Conservation (phyloP, 2,329 filamentous ascomycete species). For the Ceratocystis variospora region DNA sequence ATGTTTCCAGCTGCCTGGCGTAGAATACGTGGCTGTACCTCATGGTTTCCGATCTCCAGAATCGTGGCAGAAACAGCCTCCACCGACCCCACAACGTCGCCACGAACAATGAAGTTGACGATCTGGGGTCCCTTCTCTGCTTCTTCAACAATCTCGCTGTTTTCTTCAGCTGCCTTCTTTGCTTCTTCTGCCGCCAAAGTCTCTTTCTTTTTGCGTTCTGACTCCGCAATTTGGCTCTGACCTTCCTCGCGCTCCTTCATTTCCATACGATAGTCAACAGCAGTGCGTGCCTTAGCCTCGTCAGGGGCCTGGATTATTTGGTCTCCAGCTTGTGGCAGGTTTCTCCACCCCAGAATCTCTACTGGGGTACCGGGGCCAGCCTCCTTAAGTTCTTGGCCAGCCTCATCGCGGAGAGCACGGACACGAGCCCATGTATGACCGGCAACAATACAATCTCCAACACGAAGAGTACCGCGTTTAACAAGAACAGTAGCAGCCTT, state of each 20-base stretch:
- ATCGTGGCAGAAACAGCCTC: slow-evolving; percentile 77
- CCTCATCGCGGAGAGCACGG: slow-evolving; percentile 73
- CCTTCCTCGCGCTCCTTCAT: slow-evolving; percentile 57
- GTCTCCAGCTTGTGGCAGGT: slow-evolving; percentile 68
- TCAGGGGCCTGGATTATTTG: slow-evolving; percentile 70
- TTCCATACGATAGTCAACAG: slow-evolving; percentile 62
- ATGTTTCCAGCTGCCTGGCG: slow-evolving; percentile 65
- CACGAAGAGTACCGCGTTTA: slow-evolving; percentile 68
- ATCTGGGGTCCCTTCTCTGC: slow-evolving; percentile 30
- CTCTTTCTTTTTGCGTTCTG: slow-evolving; percentile 49
- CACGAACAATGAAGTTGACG: slow-evolving; percentile 78
- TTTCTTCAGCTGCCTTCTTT: slow-evolving; percentile 26
- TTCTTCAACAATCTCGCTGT: slow-evolving; percentile 27
- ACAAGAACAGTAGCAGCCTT: slow-evolving; percentile 82
- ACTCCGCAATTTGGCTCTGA: slow-evolving; percentile 69
- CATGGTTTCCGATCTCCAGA: slow-evolving; percentile 65
- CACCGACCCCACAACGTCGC: slow-evolving; percentile 83
- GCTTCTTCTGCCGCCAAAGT: slow-evolving; percentile 31
- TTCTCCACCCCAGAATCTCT: slow-evolving; percentile 88
- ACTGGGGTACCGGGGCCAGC: slow-evolving; percentile 80
- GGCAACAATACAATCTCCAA: slow-evolving; percentile 73
- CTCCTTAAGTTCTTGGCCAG: slow-evolving; percentile 54
- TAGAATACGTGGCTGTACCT: slow-evolving; percentile 65
- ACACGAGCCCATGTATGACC: slow-evolving; percentile 80
- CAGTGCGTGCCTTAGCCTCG: slow-evolving; percentile 65